Evolutionary conservation across 2,329 filamentous ascomycete genomes (phyloP).

Genomic region (Colletotrichum sojae): DNA sequence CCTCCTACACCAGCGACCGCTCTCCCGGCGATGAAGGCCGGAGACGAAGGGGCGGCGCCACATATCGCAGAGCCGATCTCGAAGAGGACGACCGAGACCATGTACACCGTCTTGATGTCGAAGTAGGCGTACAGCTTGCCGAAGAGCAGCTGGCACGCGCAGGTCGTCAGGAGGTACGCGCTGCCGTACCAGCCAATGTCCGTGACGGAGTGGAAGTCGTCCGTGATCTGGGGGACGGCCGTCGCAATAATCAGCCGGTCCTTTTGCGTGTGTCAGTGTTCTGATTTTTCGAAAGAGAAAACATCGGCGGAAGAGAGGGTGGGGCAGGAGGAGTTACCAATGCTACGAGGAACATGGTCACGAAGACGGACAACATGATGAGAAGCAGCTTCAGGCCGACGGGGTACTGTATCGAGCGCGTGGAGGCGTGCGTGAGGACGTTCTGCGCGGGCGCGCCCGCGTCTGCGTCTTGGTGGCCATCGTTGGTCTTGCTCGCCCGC

Average conservation of each 20-base stretch:
- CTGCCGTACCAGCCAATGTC: slow-evolving; percentile 51
- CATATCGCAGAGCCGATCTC: slow-evolving; percentile 51
- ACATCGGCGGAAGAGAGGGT: too few relatives aligned
- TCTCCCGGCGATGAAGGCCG: slow-evolving; percentile 55
- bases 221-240: slow-evolving; percentile 50
- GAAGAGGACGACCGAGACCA: slow-evolving; percentile 46
- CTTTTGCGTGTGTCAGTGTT: slow-evolving; percentile 2
- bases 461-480: slow-evolving; percentile 15
- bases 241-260: slow-evolving; percentile 59
- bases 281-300: too few relatives aligned
- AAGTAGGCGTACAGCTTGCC: slow-evolving; percentile 50
- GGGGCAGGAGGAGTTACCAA: slow-evolving; percentile 29
- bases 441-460: slow-evolving; percentile 4
- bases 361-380: slow-evolving; percentile 31
- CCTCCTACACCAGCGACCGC: slow-evolving; percentile 54
- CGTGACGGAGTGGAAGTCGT: slow-evolving; percentile 47
- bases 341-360: slow-evolving; percentile 41
- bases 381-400: slow-evolving; percentile 43
- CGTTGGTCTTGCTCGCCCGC: slow-evolving; percentile 30
- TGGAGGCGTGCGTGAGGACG: slow-evolving; percentile 10
- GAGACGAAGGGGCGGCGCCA: slow-evolving; percentile 49
- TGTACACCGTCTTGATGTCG: slow-evolving; percentile 46
- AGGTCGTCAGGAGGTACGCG: slow-evolving; percentile 48
- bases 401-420: slow-evolving; percentile 30
- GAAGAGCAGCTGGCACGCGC: slow-evolving; percentile 49